Evolutionary conservation across 2,329 filamentous ascomycete genomes (phyloP), one percentile per base, ranked within the genome.

Genomic region (Pseudogymnoascus sp.): DNA sequence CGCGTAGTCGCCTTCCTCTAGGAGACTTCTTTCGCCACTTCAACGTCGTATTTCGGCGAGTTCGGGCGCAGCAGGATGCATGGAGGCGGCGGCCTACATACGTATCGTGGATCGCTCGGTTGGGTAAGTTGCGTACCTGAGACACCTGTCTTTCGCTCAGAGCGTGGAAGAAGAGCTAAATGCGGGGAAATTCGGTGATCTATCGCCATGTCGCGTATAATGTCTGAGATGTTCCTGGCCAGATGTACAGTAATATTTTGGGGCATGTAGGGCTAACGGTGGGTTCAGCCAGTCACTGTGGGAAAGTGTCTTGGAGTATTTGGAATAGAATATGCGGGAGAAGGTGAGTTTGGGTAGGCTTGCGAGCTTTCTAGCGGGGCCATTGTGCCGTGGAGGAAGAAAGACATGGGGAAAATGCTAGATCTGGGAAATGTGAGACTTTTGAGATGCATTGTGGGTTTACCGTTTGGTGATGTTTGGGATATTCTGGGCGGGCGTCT

Each of bases 321-420:
- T 51, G 45, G 45, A 51, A 51, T 51, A 16, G 45, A 51, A 51
- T 51, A 51, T 51, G 45, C 45, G 45, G 45, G 45, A 51, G 45
- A 51, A 51, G 21, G 45, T 51, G 45, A 51, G 45, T 51, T 51
- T 28, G 45, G 45, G 14, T 51, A 51, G 45, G 45, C 45, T 51
- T 51, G 45, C 45, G 45, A 51, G 23, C 3, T 25, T 51, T 28
- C 23, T 51, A 4, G 23, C 14, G 45, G 45, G 7, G 45, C 14
- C 6, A 14, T 28, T 6, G 14, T 51, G 45, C 45, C 45, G 45
- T 51, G 45, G 23, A 51, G 45, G 45, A 51, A n/a, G 7, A 51
- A 13, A 51, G 21, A 51, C 45, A 28, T 51, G 45, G 45, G 45
- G 45, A 51, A 28, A 23, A 16, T n/a, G 45, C 14, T 28, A 28